Evolutionary conservation across 306 rosid genomes (phyloP).

Genomic region (Prunus padus): DNA sequence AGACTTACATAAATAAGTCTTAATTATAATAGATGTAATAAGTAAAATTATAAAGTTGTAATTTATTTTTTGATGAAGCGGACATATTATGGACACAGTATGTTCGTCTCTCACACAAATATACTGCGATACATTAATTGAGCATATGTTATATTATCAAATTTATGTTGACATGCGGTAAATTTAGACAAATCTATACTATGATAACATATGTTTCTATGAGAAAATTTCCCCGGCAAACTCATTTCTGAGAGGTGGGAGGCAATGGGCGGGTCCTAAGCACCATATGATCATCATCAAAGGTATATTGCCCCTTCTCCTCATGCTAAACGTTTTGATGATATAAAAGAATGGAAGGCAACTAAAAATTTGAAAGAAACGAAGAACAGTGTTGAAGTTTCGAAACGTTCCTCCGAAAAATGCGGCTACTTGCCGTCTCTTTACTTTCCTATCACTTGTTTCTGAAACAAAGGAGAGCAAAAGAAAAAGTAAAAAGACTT

Average conservation of each 20-base stretch:
- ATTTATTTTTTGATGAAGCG: no score
- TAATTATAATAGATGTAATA: no score
- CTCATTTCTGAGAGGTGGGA: background rate
- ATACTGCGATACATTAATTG: no score
- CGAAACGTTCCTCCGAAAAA: slow-evolving; percentile 77
- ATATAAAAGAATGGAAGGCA: background rate
- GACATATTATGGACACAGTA: no score
- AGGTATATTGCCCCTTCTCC: background rate
- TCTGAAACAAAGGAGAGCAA: background rate
- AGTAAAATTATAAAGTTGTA: no score
- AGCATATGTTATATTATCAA: no score
- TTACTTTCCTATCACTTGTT: slow-evolving; percentile 57
- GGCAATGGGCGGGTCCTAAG: background rate
- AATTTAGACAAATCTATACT: no score
- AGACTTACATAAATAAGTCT: no score
- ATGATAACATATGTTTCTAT: background rate
- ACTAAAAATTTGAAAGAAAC: slow-evolving; percentile 5
- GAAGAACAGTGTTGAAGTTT: slow-evolving; percentile 11
- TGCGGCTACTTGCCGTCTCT: slow-evolving; percentile 92
- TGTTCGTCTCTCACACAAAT: no score
- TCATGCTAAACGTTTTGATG: background rate
- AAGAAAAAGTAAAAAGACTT: background rate
- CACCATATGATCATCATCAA: background rate
- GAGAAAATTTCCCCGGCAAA: background rate
- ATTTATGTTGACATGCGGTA: no score